phyloP scores from a whole-genome alignment of 495 filamentous ascomycete species.

The Aspergillus bridgeri region DNA sequence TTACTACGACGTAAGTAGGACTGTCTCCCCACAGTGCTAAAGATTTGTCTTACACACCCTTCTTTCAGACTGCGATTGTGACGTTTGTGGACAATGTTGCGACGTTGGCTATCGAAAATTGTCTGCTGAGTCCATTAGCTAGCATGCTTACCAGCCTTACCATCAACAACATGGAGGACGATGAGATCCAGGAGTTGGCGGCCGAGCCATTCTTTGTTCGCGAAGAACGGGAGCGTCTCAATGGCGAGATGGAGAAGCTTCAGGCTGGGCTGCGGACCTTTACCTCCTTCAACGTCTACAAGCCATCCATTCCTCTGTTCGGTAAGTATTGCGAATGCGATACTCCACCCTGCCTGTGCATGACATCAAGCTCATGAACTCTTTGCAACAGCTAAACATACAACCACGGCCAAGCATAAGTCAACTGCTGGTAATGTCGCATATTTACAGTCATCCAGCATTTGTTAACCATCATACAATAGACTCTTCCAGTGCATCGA shows the following conservation, averaged over 20 bases:
- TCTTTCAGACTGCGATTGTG: conserved; percentile 53
- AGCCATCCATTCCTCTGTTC: too few species aligned
- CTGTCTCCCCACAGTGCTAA: too few species aligned
- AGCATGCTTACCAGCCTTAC: conserved; percentile 27
- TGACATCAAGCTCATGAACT: too few species aligned
- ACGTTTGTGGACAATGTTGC: conserved; percentile 62
- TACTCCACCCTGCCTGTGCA: too few species aligned
- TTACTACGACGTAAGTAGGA: conserved; percentile 34
- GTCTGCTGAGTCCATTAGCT: conserved; percentile 42
- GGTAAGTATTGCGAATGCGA: too few species aligned
- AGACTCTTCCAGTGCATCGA: too few species aligned
- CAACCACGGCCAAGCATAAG: too few species aligned
- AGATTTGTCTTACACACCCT: background rate
- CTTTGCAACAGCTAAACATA: too few species aligned
- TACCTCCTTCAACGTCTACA: too few species aligned
- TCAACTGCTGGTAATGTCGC: too few species aligned
- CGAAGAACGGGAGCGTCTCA: conserved; percentile 8
- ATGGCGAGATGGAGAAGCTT: conserved; percentile 20
- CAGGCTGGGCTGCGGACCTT: conserved; percentile 11
- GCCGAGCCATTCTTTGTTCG: conserved; percentile 12
- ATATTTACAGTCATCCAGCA: too few species aligned
- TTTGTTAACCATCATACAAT: too few species aligned
- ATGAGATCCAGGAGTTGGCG: conserved; percentile 18
- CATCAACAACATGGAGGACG: conserved; percentile 29
- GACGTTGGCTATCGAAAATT: conserved; percentile 57